Evolutionary conservation across 177 flowering plant genomes (phyloP).

Genomic region (Tripterygium wilfordii): DNA sequence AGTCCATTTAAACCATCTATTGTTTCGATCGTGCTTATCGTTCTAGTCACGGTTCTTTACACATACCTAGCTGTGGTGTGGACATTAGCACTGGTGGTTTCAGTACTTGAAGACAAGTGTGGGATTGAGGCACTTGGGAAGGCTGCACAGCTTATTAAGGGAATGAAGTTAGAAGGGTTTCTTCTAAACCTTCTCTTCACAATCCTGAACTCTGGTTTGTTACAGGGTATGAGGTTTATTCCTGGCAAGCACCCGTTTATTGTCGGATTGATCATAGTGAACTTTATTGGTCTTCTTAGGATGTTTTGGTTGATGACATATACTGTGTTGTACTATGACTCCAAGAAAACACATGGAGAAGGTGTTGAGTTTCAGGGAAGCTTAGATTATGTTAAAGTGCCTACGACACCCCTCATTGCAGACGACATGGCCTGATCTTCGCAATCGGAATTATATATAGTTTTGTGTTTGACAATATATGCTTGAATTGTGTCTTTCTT

Average conservation of each 20-base stretch:
- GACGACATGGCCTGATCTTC: too few species aligned
- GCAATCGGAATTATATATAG: too few species aligned
- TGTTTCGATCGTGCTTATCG: background rate
- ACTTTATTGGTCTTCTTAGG: slow-evolving; percentile 2
- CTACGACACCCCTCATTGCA: background rate
- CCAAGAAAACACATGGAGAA: slow-evolving; percentile 29
- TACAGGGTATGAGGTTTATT: background rate
- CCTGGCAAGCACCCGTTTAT: background rate
- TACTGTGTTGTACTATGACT: slow-evolving; percentile 20
- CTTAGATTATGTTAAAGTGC: background rate
- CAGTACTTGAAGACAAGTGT: slow-evolving; percentile 29
- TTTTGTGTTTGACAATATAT: too few species aligned
- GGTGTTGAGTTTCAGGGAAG: slow-evolving; percentile 10
- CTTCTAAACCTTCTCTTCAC: slow-evolving; percentile 13
- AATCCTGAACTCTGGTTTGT: background rate
- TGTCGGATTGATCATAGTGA: background rate
- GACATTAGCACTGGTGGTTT: slow-evolving; percentile 22
- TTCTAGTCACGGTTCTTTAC: slow-evolving; percentile 6
- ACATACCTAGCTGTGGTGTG: slow-evolving; percentile 21
- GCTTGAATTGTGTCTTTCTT: too few species aligned
- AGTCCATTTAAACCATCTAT: too few species aligned
- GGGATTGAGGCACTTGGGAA: slow-evolving; percentile 33
- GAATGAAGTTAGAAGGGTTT: slow-evolving; percentile 28
- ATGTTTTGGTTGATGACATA: slow-evolving; percentile 12
- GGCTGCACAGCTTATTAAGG: slow-evolving; percentile 23